Evolutionary conservation across 2,329 filamentous ascomycete species (phyloP).

Genomic region (Fusarium anthophilum): DNA sequence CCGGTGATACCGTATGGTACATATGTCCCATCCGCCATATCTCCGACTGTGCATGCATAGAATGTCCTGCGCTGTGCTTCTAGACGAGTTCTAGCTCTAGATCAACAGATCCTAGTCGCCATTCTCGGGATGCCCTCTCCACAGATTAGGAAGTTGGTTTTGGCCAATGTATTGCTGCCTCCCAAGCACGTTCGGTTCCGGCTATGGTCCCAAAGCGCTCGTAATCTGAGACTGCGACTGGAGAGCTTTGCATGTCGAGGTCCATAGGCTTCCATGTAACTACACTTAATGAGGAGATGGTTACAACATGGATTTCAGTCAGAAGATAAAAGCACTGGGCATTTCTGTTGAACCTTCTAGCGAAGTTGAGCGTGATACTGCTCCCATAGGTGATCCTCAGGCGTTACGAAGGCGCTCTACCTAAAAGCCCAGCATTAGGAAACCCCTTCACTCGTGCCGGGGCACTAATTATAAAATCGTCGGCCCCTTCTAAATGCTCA

Average conservation of each 20-base stretch:
- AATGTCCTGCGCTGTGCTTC: not conserved
- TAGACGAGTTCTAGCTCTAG: not conserved
- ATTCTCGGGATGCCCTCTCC: not conserved
- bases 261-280: not conserved
- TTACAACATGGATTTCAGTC: not conserved
- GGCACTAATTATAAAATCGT: not conserved
- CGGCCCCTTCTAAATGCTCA: not conserved
- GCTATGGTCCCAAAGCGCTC: too few relatives aligned
- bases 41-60: not conserved
- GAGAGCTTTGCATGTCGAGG: too few relatives aligned
- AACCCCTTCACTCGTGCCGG: not conserved
- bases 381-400: not conserved
- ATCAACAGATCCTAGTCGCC: accelerated
- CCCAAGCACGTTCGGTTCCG: not conserved
- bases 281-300: not conserved
- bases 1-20: not conserved
- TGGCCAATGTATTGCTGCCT: too few relatives aligned
- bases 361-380: not conserved
- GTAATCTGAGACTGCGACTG: not conserved
- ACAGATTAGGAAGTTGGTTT: not conserved
- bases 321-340: not conserved
- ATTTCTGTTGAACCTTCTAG: not conserved
- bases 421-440: not conserved
- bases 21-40: not conserved
- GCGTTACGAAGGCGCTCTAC: not conserved